Base-by-base conservation (phyloP, 2,329 filamentous ascomycete species). In the Chaetomiaceae sp. region DNA sequence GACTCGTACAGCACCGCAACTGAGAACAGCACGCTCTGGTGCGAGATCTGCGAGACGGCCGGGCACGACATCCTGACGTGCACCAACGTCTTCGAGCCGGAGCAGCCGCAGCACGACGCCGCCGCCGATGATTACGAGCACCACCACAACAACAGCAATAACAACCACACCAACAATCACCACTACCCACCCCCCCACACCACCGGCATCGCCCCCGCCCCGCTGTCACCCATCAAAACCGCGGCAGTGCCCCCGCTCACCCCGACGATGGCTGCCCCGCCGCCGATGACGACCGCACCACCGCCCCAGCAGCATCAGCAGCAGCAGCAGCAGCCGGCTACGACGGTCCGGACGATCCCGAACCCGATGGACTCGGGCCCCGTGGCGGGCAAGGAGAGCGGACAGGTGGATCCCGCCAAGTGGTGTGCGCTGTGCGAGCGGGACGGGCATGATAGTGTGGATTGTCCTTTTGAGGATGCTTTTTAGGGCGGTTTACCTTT, bases 351-450 rank as follows among this genome's bases (percentile, higher is more conserved):
- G 57, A 74, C 77, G 44, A 68, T 82, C 44, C 80, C 81, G 4
- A 84, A 82, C 61, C 78, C 77, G 7, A 79, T 82, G 73, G 83
- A 83, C 47, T 77, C 75, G 47, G 82, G 82, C 2, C 84, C 87
- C 2, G 78, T 89, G 20, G 85, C 87, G 4, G 88, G 88, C 46
- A 92, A 89, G 71, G 82, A 85, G 58, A 89, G 83, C 49, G 86
- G 87, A 1, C 73, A 88, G 41, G 76, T 92, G 58, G 89, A 97
- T 62, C 81, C 85, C 48, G 81, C 85, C 55, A 96, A 96, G 71
- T 99, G 93, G 93, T 99, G 93, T 69, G 93, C 93, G 14, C 76
- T 97, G 39, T 99, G 93, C 66, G 93, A 99, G 74, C 83, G 89
- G 55, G 93, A 99, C 63, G 93, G 93, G 13, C 93, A 99, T 66